Evolutionary conservation across 768 basidiomycete genomes (phyloP).

Genomic region (Naganishia vaughanmartiniae): DNA sequence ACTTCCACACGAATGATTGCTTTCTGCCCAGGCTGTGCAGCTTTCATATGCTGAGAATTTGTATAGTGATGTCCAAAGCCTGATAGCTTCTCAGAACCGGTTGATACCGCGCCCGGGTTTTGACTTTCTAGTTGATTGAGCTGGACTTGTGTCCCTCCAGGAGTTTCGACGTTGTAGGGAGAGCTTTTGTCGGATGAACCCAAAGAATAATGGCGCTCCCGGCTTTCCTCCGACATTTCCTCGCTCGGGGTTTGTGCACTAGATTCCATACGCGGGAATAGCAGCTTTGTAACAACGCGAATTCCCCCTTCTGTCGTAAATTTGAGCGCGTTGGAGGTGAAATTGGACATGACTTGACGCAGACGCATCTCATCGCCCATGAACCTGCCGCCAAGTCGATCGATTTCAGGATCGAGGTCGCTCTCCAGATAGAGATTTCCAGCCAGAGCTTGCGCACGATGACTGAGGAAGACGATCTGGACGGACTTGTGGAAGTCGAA

Average conservation of each 20-base stretch:
- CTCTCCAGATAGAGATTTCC: slow-evolving; percentile 63
- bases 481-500: slow-evolving; percentile 57
- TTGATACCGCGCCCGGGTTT: neutral
- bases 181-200: slow-evolving; percentile 16
- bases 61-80: neutral
- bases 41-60: slow-evolving; percentile 3
- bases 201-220: neutral
- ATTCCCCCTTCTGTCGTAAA: slow-evolving; percentile 58
- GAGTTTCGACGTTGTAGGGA: slow-evolving; percentile 19
- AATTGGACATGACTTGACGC: slow-evolving; percentile 77
- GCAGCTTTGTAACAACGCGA: slow-evolving; percentile 63
- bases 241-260: slow-evolving; percentile 39
- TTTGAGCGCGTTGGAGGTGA: slow-evolving; percentile 60
- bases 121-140: slow-evolving; percentile 7
- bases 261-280: slow-evolving; percentile 46
- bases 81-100: slow-evolving; percentile 5
- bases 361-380: slow-evolving; percentile 79
- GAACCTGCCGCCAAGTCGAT: slow-evolving; percentile 56
- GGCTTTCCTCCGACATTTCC: neutral
- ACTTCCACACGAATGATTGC: slow-evolving; percentile 74
- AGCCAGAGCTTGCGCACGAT: slow-evolving; percentile 48
- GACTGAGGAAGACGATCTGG: slow-evolving; percentile 53
- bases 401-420: slow-evolving; percentile 61
- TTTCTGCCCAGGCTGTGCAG: slow-evolving; percentile 33
- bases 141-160: slow-evolving; percentile 14